Evolutionary conservation across 768 basidiomycete species (phyloP), one percentile per base, ranked within the genome.

Genomic region (Termitomyces sp.): DNA sequence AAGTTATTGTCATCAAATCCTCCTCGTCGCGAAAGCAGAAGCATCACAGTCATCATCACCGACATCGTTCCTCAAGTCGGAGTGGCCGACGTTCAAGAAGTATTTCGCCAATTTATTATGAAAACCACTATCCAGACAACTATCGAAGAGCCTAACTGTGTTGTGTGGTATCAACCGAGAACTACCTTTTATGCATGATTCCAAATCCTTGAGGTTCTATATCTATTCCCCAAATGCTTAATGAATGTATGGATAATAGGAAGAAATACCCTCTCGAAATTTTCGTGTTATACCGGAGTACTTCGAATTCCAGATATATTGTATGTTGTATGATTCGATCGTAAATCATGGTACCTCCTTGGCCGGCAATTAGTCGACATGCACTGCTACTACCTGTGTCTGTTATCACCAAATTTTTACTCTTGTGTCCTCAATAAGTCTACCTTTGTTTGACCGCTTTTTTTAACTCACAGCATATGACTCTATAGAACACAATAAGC

Each of bases 1-100:
- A 63, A 53, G 69, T 70, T 1, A 70, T 74, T 31, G 61, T 74
- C 13, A 56, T 73, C 3, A 60, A 64, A 40, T 22, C 53, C 15
- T 16, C 54, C 32, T 52, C 62, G 51, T 58, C 63, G 20, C 60
- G 63, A 16, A 67, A 68, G 36, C 62, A 68, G 45, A 73, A 67
- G 52, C 68, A 69, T 50, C 69, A 65, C 40, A 65, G 63, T 52
- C 59, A 48, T 35, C 47, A 51, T 36, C 52, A 40, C 27, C 44
- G 48, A 40, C 39, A 22, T 27, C 45, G 20, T 13, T 47, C 45
- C 1, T 33, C 33, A 7, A 49, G 47, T 16, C 33, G 33, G 16
- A 48, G 35, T 11, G 12, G 6, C 57, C 68, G 64, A 50, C 64
- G 63, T 36, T 64, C 70, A 7, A 64, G 65, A 36, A 70, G 70